phyloP scores from a whole-genome alignment of 371 early-diverging fungal species.

The Syncephalastrum contaminatum region DNA sequence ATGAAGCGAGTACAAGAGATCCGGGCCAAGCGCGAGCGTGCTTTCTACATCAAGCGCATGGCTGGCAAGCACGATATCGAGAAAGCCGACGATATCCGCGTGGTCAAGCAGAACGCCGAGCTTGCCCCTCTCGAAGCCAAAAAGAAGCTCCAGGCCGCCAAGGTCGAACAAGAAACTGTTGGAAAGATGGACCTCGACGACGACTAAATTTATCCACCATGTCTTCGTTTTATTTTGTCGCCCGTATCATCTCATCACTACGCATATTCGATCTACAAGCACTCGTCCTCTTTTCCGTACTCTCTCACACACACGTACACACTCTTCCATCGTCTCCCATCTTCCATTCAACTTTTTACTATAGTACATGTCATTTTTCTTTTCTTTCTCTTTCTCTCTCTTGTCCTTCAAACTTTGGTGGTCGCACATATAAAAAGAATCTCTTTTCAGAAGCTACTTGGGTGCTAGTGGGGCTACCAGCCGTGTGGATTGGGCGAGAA shows the following conservation, averaged over 20 bases:
- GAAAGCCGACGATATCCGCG: constrained; percentile 67
- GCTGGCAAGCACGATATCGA: constrained; percentile 78
- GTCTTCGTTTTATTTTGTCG: neutral
- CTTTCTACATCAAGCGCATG: constrained; percentile 88
- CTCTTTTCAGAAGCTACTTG: no score
- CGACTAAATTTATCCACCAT: neutral
- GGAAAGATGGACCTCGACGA: constrained; percentile 65
- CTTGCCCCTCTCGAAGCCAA: constrained; percentile 70
- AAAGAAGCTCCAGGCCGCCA: constrained; percentile 60
- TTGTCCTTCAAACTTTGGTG: no score
- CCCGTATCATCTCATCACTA: no score
- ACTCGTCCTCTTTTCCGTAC: neutral
- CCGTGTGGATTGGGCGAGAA: no score
- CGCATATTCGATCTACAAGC: neutral
- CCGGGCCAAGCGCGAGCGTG: constrained; percentile 86
- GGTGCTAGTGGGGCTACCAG: no score
- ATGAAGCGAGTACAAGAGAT: constrained; percentile 97
- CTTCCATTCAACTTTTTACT: no score
- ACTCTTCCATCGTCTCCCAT: no score
- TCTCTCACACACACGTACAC: no score
- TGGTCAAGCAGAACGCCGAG: constrained; percentile 85
- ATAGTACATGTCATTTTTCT: no score
- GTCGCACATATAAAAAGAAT: no score
- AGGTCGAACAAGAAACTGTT: constrained; percentile 49
- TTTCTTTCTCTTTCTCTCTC: no score